Evolutionary conservation across 2,329 filamentous ascomycete genomes (phyloP).

Genomic region (Daldinia sp.): DNA sequence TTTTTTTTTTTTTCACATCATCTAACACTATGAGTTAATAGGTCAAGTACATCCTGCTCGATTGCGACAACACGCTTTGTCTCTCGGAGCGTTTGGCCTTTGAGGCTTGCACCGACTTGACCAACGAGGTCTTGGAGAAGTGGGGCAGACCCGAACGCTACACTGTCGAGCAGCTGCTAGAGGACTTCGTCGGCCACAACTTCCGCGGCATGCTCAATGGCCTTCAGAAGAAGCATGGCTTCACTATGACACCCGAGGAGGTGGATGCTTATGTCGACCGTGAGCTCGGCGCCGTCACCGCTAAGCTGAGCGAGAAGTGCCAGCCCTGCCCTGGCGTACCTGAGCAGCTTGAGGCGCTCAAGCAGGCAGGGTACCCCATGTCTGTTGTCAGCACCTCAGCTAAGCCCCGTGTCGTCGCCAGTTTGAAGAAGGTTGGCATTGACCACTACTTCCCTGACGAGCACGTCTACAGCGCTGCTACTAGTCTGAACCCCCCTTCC

Average conservation of each 20-base stretch:
- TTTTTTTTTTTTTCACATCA: background rate
- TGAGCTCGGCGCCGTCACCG: constrained; percentile 77
- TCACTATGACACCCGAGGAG: constrained; percentile 70
- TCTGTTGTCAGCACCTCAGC: constrained; percentile 79
- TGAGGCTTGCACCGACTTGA: constrained; percentile 79
- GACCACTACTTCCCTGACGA: constrained; percentile 76
- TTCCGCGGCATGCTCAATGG: constrained; percentile 81
- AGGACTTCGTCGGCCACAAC: constrained; percentile 82
- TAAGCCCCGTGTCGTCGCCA: constrained; percentile 75
- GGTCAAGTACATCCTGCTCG: constrained; percentile 72
- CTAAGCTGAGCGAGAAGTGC: constrained; percentile 73
- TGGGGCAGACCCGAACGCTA: constrained; percentile 72
- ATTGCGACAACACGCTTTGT: constrained; percentile 80
- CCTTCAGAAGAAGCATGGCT: constrained; percentile 76
- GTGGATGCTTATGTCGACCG: constrained; percentile 73
- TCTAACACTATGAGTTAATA: constrained; percentile 48
- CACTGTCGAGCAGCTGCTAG: constrained; percentile 75
- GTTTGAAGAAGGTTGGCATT: constrained; percentile 75
- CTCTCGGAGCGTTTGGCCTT: constrained; percentile 81
- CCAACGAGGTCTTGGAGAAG: constrained; percentile 78
- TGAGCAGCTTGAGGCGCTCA: constrained; percentile 69
- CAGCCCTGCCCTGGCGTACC: constrained; percentile 70
- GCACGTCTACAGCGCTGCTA: constrained; percentile 78
- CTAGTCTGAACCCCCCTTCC: constrained; percentile 74
- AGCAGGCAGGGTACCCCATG: constrained; percentile 70